Conservation (phyloP, 73 alveolate genomes). For the Effrenium voratum region DNA sequence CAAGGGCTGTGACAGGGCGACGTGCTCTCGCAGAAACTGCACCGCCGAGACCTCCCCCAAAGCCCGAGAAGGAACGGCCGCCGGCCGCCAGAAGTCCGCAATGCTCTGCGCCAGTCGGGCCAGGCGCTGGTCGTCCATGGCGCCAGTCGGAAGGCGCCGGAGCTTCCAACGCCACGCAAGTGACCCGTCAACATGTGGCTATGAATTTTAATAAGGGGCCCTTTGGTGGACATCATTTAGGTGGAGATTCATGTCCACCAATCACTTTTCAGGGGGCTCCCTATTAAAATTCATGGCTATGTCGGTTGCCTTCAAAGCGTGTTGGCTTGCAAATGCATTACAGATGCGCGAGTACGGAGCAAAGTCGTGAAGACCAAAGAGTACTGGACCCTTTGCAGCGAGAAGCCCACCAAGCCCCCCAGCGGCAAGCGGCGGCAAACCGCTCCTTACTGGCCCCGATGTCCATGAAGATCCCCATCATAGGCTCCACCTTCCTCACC, state of each 20-base stretch:
- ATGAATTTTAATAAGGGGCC: no score
- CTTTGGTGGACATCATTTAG: no score
- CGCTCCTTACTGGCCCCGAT: slow-evolving; percentile 64
- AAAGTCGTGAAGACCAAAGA: no score
- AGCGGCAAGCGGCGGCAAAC: background rate
- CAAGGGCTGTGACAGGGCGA: slow-evolving; percentile 37
- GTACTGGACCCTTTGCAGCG: background rate
- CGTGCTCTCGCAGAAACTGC: slow-evolving; percentile 33
- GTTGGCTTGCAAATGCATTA: no score
- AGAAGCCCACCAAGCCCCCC: background rate
- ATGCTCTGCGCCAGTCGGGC: background rate
- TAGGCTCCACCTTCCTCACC: background rate
- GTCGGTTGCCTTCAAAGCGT: no score
- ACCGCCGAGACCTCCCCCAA: background rate
- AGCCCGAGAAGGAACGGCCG: background rate
- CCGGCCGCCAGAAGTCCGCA: slow-evolving; percentile 9
- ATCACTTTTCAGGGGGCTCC: no score
- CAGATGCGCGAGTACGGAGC: no score
- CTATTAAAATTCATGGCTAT: no score
- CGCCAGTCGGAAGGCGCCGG: no score
- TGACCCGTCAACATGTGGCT: no score
- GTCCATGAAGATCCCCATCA: slow-evolving; percentile 29
- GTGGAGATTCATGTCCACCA: no score
- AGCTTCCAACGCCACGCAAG: no score
- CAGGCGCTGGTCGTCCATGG: background rate